These are phyloP conservation scores for Triangularia setosa DNA, from an alignment of 2,329 filamentous ascomycete genomes.

Conservation along the genomic window DNA sequence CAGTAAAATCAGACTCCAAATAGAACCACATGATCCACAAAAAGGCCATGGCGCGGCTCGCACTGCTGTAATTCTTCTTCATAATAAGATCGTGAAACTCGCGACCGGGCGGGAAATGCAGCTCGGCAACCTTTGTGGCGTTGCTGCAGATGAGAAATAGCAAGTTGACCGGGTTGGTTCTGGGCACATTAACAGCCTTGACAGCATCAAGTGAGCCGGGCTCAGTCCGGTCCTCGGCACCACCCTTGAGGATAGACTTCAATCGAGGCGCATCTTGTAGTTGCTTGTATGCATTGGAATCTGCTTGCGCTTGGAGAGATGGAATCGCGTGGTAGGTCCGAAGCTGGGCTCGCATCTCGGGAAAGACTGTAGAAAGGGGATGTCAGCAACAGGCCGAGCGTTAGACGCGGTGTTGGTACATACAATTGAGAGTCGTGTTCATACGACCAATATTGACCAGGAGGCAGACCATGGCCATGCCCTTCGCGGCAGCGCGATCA, in stretches of 20 bases:
- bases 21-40: slow-evolving; percentile 99
- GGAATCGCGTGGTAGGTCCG: slow-evolving; percentile 98
- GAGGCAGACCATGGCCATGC: slow-evolving; percentile 99
- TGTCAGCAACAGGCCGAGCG: slow-evolving; percentile 25
- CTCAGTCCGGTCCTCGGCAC: slow-evolving; percentile 83
- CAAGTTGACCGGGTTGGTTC: slow-evolving; percentile 95
- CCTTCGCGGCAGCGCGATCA: slow-evolving; percentile 86
- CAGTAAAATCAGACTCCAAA: slow-evolving; percentile 89
- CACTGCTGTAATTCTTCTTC: slow-evolving; percentile 77
- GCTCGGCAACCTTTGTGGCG: slow-evolving; percentile 84
- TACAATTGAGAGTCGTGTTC: slow-evolving; percentile 98
- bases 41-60: slow-evolving; percentile 81
- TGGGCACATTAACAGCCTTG: slow-evolving; percentile 59
- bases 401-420: slow-evolving; percentile 30
- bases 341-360: slow-evolving; percentile 96
- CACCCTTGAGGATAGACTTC: slow-evolving; percentile 96
- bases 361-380: slow-evolving; percentile 68
- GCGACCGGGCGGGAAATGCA: slow-evolving; percentile 78
- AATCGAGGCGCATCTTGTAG: slow-evolving; percentile 92
- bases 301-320: slow-evolving; percentile 89
- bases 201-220: slow-evolving; percentile 81
- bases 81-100: slow-evolving; percentile 98
- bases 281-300: slow-evolving; percentile 95
- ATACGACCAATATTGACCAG: slow-evolving; percentile 96
- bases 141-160: slow-evolving; percentile 92